These are phyloP conservation scores for Emericellopsis atlantica DNA, from an alignment of 2,329 filamentous ascomycete species.

Conservation along the genomic window DNA sequence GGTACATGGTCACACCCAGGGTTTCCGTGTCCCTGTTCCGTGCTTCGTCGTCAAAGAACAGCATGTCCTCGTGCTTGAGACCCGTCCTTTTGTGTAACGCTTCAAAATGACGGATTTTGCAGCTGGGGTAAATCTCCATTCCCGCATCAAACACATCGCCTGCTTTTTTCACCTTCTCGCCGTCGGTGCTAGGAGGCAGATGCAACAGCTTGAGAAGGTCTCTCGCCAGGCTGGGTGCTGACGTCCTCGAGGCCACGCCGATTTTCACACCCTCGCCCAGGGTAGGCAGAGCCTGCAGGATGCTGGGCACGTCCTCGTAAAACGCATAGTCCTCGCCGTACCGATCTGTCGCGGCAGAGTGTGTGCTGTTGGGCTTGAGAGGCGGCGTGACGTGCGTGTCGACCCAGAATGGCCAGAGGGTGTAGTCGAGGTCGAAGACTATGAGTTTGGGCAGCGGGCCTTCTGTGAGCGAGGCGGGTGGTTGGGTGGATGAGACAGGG, in stretches of 20 bases:
- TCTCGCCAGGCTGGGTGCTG: conserved; percentile 64
- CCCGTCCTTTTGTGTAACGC: conserved; percentile 58
- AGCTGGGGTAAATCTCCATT: conserved; percentile 59
- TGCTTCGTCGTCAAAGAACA: conserved; percentile 92
- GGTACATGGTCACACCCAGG: conserved; percentile 71
- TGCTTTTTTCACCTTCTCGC: conserved; percentile 3
- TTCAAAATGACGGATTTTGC: conserved; percentile 78
- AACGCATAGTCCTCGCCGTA: conserved; percentile 57
- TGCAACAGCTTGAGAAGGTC: conserved; percentile 70
- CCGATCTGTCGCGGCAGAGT: conserved; percentile 31
- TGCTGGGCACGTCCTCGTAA: conserved; percentile 55
- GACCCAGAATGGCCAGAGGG: conserved; percentile 97
- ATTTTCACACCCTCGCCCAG: conserved; percentile 48
- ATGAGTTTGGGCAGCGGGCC: conserved; percentile 70
- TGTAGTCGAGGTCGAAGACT: conserved; percentile 95
- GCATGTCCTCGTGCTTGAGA: conserved; percentile 67
- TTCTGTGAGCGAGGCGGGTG: conserved; percentile 15
- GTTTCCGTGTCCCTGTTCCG: conserved; percentile 71
- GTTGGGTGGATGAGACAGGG: background rate
- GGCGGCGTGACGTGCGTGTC: conserved; percentile 82
- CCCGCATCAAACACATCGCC: conserved; percentile 47
- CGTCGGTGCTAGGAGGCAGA: conserved; percentile 24
- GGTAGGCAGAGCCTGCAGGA: conserved; percentile 45
- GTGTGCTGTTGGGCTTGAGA: conserved; percentile 36
- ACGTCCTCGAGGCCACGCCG: conserved; percentile 70